A percentile compares a stretch with the other conserved stretches of the same genome.
These are phyloP conservation scores for Trypanosoma scelopori DNA, from an alignment of 208 protist species.

Conservation along the genomic window DNA sequence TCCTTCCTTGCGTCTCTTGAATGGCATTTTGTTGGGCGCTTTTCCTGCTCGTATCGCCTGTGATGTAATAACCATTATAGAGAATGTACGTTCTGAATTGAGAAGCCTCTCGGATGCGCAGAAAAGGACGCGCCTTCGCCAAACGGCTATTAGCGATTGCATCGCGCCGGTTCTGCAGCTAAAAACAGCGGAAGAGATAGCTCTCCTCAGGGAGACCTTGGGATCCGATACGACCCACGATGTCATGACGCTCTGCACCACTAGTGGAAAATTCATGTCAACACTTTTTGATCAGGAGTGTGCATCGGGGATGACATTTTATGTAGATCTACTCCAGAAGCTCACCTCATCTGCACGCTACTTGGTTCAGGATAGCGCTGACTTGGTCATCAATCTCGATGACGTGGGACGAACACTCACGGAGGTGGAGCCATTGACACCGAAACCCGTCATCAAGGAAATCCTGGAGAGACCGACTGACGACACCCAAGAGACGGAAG, in stretches of 20 bases:
- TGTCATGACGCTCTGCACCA: slow-evolving; percentile 38
- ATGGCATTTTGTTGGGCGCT: slow-evolving; percentile 41
- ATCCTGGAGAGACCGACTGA: slow-evolving; percentile 51
- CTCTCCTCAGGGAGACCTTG: slow-evolving; percentile 46
- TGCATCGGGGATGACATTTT: slow-evolving; percentile 47
- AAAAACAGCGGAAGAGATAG: slow-evolving; percentile 48
- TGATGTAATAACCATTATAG: slow-evolving; percentile 60
- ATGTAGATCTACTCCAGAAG: slow-evolving; percentile 44
- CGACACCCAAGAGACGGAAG: background rate
- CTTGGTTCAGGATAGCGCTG: slow-evolving; percentile 25
- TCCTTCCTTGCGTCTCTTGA: slow-evolving; percentile 52
- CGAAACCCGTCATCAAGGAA: slow-evolving; percentile 65
- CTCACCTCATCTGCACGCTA: slow-evolving; percentile 37
- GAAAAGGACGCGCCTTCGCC: slow-evolving; percentile 62
- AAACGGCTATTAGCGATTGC: slow-evolving; percentile 62
- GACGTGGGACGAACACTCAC: slow-evolving; percentile 51
- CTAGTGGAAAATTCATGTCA: slow-evolving; percentile 58
- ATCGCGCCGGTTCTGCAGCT: slow-evolving; percentile 67
- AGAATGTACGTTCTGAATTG: slow-evolving; percentile 64
- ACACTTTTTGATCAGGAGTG: slow-evolving; percentile 79
- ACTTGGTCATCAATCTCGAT: slow-evolving; percentile 42
- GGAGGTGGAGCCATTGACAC: slow-evolving; percentile 66
- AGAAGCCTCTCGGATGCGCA: slow-evolving; percentile 51
- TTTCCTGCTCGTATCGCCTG: slow-evolving; percentile 73
- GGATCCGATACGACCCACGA: slow-evolving; percentile 66